Evolutionary conservation across 495 filamentous ascomycete species (phyloP), one percentile per base, ranked within the genome.

Genomic region (Talaromyces nanjingensis): DNA sequence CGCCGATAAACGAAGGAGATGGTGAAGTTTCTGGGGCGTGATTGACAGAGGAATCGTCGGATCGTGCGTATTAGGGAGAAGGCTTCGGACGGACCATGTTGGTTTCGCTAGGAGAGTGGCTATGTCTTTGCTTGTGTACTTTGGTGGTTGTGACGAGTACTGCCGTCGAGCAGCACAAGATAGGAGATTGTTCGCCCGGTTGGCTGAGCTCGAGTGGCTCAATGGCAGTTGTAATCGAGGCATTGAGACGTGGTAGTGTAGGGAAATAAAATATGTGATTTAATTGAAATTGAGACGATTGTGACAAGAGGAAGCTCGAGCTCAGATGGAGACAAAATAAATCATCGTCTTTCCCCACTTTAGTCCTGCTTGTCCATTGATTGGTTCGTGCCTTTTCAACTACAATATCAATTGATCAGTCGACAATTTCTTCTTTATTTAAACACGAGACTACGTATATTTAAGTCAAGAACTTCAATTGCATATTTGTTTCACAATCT

Each of bases 1-100:
- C 33, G 94, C 92, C 6, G 92, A 96, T 64, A 98, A 87, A 16
- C 91, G 89, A 47, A 96, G 87, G 11, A 99, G 88, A 74, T 97
- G 94, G 65, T 84, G 85, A 1, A 98, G 83, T 69, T 87, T 76
- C 63, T 82, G 72, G 5, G 82, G 74, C 0, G 81, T 82, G 59
- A 85, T 69, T 42, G 74, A 68, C 63, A 71, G 63, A 6, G 42
- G 27, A 3, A 47, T 54, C 11, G 42, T 49, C 20, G 45, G 60
- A 33, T 52, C 52, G 37, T 47, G 45, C 8, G 24, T 64, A 20
- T 83, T 70, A 1, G 88, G 84, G 4, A 96, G 84, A 12, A 97
- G 84, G 6, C 89, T 87, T 25, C 84, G 81, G 64, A 97, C 89
- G 39, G 93, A 97, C 93, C 93, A 97, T 65, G 82, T 87, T 14